Evolutionary conservation across 2,329 filamentous ascomycete species (phyloP).

Genomic region (Colletotrichum sublineola): DNA sequence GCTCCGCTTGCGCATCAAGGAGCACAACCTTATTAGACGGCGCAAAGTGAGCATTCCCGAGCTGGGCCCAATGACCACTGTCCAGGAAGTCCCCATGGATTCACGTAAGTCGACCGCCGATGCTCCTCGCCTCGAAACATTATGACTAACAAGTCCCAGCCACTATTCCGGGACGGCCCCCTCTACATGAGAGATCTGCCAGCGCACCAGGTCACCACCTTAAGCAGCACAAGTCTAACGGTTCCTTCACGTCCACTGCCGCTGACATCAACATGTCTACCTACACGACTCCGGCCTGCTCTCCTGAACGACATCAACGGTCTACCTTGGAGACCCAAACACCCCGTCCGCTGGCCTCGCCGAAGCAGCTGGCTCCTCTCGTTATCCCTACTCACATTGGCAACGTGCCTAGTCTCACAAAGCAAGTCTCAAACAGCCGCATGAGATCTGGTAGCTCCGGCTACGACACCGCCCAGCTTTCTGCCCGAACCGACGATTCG

Average conservation of each 20-base stretch:
- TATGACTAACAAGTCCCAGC: conserved; percentile 57
- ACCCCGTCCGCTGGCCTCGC: conserved; percentile 57
- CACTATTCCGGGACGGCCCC: conserved; percentile 75
- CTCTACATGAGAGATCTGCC: conserved; percentile 74
- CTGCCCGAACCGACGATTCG: conserved; percentile 61
- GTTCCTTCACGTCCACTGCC: conserved; percentile 52
- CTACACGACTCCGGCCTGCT: conserved; percentile 19
- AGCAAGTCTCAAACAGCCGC: conserved; percentile 59
- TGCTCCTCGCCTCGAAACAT: not conserved
- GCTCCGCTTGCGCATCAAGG: conserved; percentile 68
- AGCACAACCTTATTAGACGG: conserved; percentile 68
- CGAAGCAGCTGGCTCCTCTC: conserved; percentile 68
- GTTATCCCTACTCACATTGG: conserved; percentile 60
- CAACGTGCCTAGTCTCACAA: conserved; percentile 42
- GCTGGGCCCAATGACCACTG: conserved; percentile 76
- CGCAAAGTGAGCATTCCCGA: conserved; percentile 76
- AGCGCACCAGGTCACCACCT: conserved; percentile 69
- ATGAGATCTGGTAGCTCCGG: conserved; percentile 61
- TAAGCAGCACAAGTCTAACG: conserved; percentile 59
- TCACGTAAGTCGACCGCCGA: conserved; percentile 71
- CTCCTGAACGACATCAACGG: conserved; percentile 39
- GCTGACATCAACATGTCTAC: conserved; percentile 11
- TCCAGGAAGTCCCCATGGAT: conserved; percentile 77
- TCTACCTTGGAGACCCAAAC: conserved; percentile 39
- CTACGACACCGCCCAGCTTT: conserved; percentile 56